Evolutionary conservation across 768 basidiomycete species (phyloP).

Genomic region (Tulasnella sp.): DNA sequence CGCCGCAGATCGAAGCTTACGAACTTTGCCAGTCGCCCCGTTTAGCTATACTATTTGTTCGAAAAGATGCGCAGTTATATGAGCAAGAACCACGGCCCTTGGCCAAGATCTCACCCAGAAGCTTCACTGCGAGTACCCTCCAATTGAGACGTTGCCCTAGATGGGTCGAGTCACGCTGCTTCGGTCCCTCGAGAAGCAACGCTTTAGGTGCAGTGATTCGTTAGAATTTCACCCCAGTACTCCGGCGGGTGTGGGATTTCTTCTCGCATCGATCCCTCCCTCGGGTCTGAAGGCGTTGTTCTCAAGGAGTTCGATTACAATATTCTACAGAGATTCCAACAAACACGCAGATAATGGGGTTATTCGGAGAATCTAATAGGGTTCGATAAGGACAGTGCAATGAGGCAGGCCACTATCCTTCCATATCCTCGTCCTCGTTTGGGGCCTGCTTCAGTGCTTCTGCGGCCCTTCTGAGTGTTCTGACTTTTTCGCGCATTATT

Average conservation of each 20-base stretch:
- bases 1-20: too few relatives aligned
- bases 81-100: neutral
- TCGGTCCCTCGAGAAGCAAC: neutral
- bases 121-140: neutral
- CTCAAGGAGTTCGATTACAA: neutral
- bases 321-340: neutral
- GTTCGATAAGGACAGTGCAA: neutral
- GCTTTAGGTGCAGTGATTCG: neutral
- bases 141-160: neutral
- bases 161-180: neutral
- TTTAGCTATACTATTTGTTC: neutral
- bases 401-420: neutral
- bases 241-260: neutral
- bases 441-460: constrained; percentile 6
- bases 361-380: neutral
- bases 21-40: too few relatives aligned
- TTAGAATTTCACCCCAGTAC: neutral
- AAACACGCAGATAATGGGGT: neutral
- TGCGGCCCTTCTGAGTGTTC: constrained; percentile 17
- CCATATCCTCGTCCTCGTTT: neutral
- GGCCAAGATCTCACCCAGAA: neutral
- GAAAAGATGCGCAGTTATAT: neutral
- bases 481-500: constrained; percentile 71
- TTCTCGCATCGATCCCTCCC: neutral
- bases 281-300: neutral